A percentile compares a stretch with the other conserved stretches of the same genome.
These are phyloP conservation scores for Asparagopsis taxiformis DNA, from an alignment of 31 red algal genomes.

Conservation along the genomic window DNA sequence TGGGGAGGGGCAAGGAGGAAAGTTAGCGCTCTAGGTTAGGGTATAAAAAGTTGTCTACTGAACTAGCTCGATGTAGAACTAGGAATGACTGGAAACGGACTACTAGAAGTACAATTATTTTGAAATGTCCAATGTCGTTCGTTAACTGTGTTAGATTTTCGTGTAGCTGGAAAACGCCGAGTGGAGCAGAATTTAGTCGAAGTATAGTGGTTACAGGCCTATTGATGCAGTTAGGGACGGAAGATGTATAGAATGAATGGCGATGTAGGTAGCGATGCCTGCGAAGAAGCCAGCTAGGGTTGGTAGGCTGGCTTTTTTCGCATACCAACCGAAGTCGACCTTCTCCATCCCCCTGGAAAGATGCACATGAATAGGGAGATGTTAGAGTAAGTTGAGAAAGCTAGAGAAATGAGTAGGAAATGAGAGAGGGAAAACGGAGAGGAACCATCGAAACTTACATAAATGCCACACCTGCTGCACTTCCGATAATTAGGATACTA, in stretches of 20 bases:
- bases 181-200: too few relatives aligned
- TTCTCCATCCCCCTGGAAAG: slow-evolving; percentile 86
- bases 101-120: too few relatives aligned
- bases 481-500: slow-evolving; percentile 93
- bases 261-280: slow-evolving; percentile 77
- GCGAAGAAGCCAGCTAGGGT: slow-evolving; percentile 86
- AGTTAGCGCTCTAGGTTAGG: too few relatives aligned
- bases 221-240: slow-evolving; percentile 9
- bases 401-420: neutral
- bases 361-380: neutral
- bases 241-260: slow-evolving; percentile 38
- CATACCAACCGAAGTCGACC: slow-evolving; percentile 95
- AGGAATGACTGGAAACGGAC: too few relatives aligned
- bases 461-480: slow-evolving; percentile 94
- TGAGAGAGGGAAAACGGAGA: neutral
- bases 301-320: slow-evolving; percentile 77
- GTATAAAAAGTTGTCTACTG: too few relatives aligned
- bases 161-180: too few relatives aligned
- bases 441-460: slow-evolving; percentile 53
- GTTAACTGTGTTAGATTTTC: too few relatives aligned
- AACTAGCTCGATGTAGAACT: too few relatives aligned
- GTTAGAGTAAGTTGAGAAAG: neutral
- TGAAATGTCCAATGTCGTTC: too few relatives aligned
- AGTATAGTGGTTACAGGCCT: slow-evolving; percentile 36
- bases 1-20: too few relatives aligned